phyloP scores from a whole-genome alignment of 2,329 filamentous ascomycete genomes.

The Colletotrichum sidae region DNA sequence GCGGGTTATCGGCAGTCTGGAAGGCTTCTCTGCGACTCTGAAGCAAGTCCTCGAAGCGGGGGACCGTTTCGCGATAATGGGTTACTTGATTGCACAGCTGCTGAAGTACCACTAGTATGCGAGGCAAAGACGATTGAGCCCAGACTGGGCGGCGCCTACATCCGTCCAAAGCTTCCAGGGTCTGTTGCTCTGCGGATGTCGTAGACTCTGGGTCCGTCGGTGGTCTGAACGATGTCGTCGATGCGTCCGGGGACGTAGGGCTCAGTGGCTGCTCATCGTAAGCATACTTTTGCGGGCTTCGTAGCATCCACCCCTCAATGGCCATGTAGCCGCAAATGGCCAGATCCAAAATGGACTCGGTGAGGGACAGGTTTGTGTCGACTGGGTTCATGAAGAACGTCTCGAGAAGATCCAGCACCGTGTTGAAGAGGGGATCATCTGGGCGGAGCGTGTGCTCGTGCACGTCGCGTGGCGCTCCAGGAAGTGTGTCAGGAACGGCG shows the following conservation, averaged over 20 bases:
- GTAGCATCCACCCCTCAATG: slow-evolving; percentile 90
- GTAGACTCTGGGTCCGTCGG: slow-evolving; percentile 54
- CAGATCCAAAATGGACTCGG: slow-evolving; percentile 84
- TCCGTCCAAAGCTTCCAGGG: slow-evolving; percentile 59
- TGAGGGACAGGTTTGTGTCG: slow-evolving; percentile 89
- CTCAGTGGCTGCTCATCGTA: slow-evolving; percentile 61
- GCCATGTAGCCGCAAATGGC: slow-evolving; percentile 87
- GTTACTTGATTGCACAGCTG: slow-evolving; percentile 71
- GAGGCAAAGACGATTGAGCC: slow-evolving; percentile 61
- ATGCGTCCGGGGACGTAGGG: slow-evolving; percentile 37
- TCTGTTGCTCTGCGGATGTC: slow-evolving; percentile 55
- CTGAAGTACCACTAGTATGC: slow-evolving; percentile 69
- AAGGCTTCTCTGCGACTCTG: slow-evolving; percentile 74
- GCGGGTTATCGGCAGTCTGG: slow-evolving; percentile 65
- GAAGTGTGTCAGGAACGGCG: slow-evolving; percentile 65
- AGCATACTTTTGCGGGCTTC: slow-evolving; percentile 73
- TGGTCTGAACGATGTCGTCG: slow-evolving; percentile 51
- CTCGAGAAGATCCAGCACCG: slow-evolving; percentile 77
- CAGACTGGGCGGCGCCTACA: slow-evolving; percentile 67
- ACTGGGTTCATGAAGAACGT: slow-evolving; percentile 91
- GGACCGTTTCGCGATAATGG: slow-evolving; percentile 71
- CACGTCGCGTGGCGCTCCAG: slow-evolving; percentile 71
- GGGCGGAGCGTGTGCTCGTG: slow-evolving; percentile 70
- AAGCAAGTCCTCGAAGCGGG: slow-evolving; percentile 79
- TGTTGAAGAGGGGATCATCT: slow-evolving; percentile 72